Evolutionary conservation across 208 protist genomes (phyloP).

Genomic region (Trypanosoma lewisi): DNA sequence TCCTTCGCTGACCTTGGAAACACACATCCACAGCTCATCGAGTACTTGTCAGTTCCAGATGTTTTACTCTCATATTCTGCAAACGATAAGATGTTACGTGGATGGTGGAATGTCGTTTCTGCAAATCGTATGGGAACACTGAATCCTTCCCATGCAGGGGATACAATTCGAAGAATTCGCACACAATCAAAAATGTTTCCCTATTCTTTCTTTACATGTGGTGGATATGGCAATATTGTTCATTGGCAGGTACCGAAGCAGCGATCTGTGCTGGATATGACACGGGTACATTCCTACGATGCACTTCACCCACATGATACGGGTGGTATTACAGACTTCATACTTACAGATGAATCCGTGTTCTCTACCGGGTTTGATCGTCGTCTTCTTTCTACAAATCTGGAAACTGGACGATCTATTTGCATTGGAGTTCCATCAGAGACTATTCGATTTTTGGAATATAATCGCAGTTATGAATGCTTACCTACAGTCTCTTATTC

Average conservation of each 20-base stretch:
- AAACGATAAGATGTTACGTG: slow-evolving; percentile 44
- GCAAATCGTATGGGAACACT: slow-evolving; percentile 28
- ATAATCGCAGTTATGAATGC: slow-evolving; percentile 25
- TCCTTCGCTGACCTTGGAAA: slow-evolving; percentile 34
- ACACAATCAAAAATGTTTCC: slow-evolving; percentile 34
- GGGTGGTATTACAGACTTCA: slow-evolving; percentile 73
- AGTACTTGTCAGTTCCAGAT: slow-evolving; percentile 56
- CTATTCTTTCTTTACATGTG: slow-evolving; percentile 50
- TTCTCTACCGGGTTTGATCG: slow-evolving; percentile 70
- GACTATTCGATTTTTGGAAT: slow-evolving; percentile 33
- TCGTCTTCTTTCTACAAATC: slow-evolving; percentile 38
- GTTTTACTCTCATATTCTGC: slow-evolving; percentile 55
- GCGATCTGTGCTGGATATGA: slow-evolving; percentile 32
- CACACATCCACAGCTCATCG: slow-evolving; percentile 32
- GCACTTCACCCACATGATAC: slow-evolving; percentile 38
- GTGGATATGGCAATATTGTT: slow-evolving; percentile 50
- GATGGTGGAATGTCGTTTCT: slow-evolving; percentile 42
- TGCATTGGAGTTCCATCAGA: slow-evolving; percentile 27
- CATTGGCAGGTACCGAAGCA: slow-evolving; percentile 42
- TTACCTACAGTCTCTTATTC: slow-evolving; percentile 27
- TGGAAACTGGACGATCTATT: slow-evolving; percentile 33
- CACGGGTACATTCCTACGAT: slow-evolving; percentile 28
- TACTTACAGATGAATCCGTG: slow-evolving; percentile 35
- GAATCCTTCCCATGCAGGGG: slow-evolving; percentile 32
- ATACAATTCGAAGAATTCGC: slow-evolving; percentile 39